Evolutionary conservation across 1,139 yeast species (phyloP).

Genomic region (Candida buenavistaensis): DNA sequence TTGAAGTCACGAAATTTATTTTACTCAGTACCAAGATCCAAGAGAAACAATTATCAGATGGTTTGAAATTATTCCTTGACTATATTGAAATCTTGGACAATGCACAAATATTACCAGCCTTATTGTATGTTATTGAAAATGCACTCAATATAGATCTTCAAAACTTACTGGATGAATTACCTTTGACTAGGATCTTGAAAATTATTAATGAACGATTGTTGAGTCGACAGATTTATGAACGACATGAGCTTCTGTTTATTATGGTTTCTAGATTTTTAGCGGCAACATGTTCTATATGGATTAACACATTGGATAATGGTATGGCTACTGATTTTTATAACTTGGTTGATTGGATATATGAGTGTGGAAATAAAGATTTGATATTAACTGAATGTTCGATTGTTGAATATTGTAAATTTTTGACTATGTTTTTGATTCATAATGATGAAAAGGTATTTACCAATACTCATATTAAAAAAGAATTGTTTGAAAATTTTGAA

Average conservation of each 20-base stretch:
- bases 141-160: background rate
- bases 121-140: constrained; percentile 8
- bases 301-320: constrained; percentile 14
- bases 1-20: constrained; percentile 7
- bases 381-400: constrained; percentile 24
- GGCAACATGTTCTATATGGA: constrained; percentile 15
- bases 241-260: constrained; percentile 34
- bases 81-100: constrained; percentile 9
- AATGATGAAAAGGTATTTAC: constrained; percentile 11
- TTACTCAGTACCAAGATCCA: constrained; percentile 3
- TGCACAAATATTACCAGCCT: constrained; percentile 9
- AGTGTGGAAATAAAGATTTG: constrained; percentile 29
- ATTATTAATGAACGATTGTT: constrained; percentile 33
- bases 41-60: constrained; percentile 6
- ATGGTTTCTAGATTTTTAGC: constrained; percentile 26
- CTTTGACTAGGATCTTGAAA: constrained; percentile 20
- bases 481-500: constrained; percentile 9
- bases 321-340: constrained; percentile 35
- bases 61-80: constrained; percentile 3
- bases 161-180: constrained; percentile 3
- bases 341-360: constrained; percentile 31
- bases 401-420: constrained; percentile 20
- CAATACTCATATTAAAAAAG: constrained; percentile 5
- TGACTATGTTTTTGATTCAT: constrained; percentile 12
- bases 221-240: constrained; percentile 27